Evolutionary conservation across 345 rosid species (phyloP), one percentile per base, ranked within the genome.

Genomic region (Combretum micranthum): DNA sequence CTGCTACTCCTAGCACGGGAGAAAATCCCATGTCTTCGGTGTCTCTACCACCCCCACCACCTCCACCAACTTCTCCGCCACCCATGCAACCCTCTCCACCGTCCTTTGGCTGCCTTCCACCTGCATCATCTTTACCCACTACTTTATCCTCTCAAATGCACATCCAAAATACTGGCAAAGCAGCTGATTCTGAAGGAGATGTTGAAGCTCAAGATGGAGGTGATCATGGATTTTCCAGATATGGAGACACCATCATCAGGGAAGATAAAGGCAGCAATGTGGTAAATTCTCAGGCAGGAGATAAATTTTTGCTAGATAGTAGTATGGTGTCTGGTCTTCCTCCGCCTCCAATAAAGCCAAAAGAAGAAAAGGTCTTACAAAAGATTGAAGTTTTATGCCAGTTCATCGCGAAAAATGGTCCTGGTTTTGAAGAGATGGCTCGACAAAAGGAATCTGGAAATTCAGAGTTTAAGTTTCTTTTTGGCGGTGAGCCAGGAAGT

Each of bases 401-500:
- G 53, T 64, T 64, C 48, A 76, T 72, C 15, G 73, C 72, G 16
- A 58, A 69, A 62, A 72, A 76, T 61, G 81, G 77, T 46, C 57
- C 75, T 59, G 56, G 56, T 20, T 76, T 61, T 61, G 81, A 76
- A 63, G 75, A 72, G 50, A 55, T 63, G 48, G 59, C 57, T 61
- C 65, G 68, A 7, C 67, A 43, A 44, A 63, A 63, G 47, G 77
- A 72, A 63, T 50, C 26, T 4, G 47, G 61, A 44, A 76, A 72
- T 72, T 68, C 73, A 48, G 64, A 69, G 56, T 76, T 63, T 60
- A 53, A 63, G 20, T 72, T 76, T 72, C 66, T 76, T 52, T 76
- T 72, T 66, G 73, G 65, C 45, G 73, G 72, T 50, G 66, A 69
- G 63, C 73, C 73, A 26, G 75, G 77, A 57, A 76, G 77, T 64